Evolutionary conservation across 2,329 filamentous ascomycete genomes (phyloP).

Genomic region (Anisogramma anomala): DNA sequence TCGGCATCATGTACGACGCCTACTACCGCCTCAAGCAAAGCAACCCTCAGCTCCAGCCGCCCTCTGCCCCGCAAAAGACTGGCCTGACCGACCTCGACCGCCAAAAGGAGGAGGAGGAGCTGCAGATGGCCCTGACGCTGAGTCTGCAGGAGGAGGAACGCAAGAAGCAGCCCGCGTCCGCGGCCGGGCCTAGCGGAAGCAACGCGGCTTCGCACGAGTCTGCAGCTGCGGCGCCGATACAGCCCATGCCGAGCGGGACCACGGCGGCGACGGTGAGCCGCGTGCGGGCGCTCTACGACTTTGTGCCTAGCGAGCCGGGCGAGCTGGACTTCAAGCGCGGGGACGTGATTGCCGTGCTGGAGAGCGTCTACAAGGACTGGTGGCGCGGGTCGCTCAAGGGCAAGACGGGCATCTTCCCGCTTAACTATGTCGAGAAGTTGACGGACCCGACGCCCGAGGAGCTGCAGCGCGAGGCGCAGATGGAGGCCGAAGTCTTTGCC

Average conservation of each 20-base stretch:
- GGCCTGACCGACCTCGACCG: conserved; percentile 82
- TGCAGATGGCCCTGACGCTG: conserved; percentile 89
- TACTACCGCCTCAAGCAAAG: conserved; percentile 72
- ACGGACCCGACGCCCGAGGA: conserved; percentile 91
- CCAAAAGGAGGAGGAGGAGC: conserved; percentile 90
- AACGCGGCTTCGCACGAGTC: conserved; percentile 26
- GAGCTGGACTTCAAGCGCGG: conserved; percentile 95
- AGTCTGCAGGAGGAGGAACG: conserved; percentile 79
- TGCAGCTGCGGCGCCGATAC: conserved; percentile 34
- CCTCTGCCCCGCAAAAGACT: conserved; percentile 86
- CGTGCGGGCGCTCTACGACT: conserved; percentile 88
- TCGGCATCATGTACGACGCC: conserved; percentile 95
- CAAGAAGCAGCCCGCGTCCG: conserved; percentile 34
- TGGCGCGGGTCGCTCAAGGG: conserved; percentile 94
- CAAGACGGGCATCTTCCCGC: conserved; percentile 92
- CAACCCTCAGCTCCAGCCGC: conserved; percentile 83
- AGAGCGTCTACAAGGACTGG: conserved; percentile 99
- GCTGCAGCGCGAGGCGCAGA: conserved; percentile 87
- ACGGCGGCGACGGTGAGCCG: conserved; percentile 93
- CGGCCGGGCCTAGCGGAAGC: conserved; percentile 23
- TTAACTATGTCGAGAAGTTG: conserved; percentile 98
- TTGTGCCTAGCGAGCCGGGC: conserved; percentile 83
- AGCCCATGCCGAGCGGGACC: conserved; percentile 64
- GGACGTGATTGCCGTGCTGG: conserved; percentile 91
- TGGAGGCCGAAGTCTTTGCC: conserved; percentile 64